Evolutionary conservation across 306 rosid species (phyloP).

Genomic region (Spatholobus suberectus): DNA sequence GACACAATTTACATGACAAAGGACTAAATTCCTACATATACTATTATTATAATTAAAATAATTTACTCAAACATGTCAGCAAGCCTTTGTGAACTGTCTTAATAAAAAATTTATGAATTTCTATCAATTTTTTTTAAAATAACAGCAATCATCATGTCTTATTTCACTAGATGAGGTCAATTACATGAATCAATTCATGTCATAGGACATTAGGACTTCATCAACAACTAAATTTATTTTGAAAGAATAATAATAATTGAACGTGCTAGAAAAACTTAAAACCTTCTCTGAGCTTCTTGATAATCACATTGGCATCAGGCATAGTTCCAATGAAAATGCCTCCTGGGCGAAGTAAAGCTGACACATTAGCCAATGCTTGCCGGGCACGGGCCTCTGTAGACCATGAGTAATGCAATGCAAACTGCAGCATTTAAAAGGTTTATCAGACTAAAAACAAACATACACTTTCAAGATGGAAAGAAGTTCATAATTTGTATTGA

Average conservation of each 20-base stretch:
- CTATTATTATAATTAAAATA: not conserved
- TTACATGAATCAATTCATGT: conserved; percentile 2
- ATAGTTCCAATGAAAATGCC: conserved; percentile 95
- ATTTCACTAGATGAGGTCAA: not conserved
- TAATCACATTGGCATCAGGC: conserved; percentile 97
- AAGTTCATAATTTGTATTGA: not conserved
- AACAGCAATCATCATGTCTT: not conserved
- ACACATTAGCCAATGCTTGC: conserved; percentile 87
- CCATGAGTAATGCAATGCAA: conserved; percentile 71
- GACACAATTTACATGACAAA: conserved; percentile 21
- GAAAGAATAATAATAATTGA: not conserved
- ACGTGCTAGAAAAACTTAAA: conserved; percentile 24
- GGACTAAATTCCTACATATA: not conserved
- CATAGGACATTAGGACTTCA: not conserved
- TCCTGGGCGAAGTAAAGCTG: conserved; percentile 97
- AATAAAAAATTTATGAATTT: not conserved
- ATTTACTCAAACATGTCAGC: not conserved
- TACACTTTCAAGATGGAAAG: conserved; percentile 29
- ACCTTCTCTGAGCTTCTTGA: conserved; percentile 97
- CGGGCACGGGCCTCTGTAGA: conserved; percentile 98
- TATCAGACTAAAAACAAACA: conserved; percentile 17
- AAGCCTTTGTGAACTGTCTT: not conserved
- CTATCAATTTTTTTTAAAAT: conserved; percentile 1
- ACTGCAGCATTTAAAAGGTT: conserved; percentile 44
- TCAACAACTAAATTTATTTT: conserved; percentile 22